phyloP scores from a whole-genome alignment of 2,329 filamentous ascomycete genomes.

The Mollisiaceae sp. region DNA sequence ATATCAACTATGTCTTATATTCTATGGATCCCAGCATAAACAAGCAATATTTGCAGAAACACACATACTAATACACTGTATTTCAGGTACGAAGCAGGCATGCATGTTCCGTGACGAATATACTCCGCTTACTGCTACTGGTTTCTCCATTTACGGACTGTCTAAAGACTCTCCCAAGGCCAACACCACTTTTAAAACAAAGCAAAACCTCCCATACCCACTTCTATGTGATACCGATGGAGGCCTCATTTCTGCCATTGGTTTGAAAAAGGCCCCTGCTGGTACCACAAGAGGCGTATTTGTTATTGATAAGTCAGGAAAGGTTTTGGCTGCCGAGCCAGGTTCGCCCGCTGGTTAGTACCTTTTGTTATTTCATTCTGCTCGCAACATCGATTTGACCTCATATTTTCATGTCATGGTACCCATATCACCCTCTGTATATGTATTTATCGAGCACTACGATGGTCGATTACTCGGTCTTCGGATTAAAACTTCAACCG shows the following conservation, averaged over 20 bases:
- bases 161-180: constrained; percentile 86
- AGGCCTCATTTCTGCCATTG: constrained; percentile 81
- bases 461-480: too few species aligned
- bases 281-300: constrained; percentile 88
- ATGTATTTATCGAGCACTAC: not conserved
- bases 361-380: not conserved
- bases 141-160: constrained; percentile 87
- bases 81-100: constrained; percentile 84
- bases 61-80: not conserved
- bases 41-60: not conserved
- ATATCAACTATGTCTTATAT: constrained; percentile 1
- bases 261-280: constrained; percentile 83
- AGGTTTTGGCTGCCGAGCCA: constrained; percentile 74
- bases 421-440: not conserved
- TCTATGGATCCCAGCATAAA: not conserved
- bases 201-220: constrained; percentile 87
- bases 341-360: constrained; percentile 69
- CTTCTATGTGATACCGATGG: constrained; percentile 82
- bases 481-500: too few species aligned
- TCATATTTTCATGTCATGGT: not conserved
- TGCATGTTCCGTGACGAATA: constrained; percentile 93
- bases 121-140: constrained; percentile 73
- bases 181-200: constrained; percentile 91
- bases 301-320: constrained; percentile 80
- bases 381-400: not conserved